A percentile compares a stretch with the other conserved stretches of the same genome.
Conservation (phyloP, 23 red algal genomes). For the Chondrus crispus region DNA sequence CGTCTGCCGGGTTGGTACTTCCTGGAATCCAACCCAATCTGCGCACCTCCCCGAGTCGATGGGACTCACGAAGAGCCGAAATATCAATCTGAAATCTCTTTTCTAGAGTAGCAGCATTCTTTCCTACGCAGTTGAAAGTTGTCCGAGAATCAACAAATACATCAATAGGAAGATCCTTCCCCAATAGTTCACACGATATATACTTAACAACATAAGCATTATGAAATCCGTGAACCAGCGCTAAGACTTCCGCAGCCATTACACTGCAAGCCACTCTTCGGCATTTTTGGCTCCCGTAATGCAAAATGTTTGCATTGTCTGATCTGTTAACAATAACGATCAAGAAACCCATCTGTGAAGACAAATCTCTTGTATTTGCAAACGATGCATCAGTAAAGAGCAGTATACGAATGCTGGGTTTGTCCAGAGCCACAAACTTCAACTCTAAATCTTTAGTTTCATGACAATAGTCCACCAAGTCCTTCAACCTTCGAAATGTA, state of each 20-base stretch:
- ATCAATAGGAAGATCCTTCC: not conserved
- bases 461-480: too few relatives aligned
- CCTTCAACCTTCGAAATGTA: too few relatives aligned
- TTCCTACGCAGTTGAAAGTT: not conserved
- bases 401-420: not conserved
- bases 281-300: not conserved
- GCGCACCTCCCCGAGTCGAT: not conserved
- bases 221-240: not conserved
- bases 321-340: not conserved
- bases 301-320: not conserved
- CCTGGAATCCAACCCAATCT: not conserved
- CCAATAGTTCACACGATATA: not conserved
- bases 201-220: not conserved
- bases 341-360: not conserved
- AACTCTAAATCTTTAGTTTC: too few relatives aligned
- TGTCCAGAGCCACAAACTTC: not conserved
- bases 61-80: not conserved
- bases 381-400: slow-evolving; percentile 12
- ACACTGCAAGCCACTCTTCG: slow-evolving; percentile 10
- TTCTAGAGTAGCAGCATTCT: not conserved
- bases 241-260: not conserved
- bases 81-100: not conserved
- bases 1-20: not conserved
- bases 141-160: slow-evolving; percentile 8
- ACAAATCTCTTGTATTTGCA: not conserved